Evolutionary conservation across 176 grass and related monocot species (phyloP), one percentile per base, ranked within the genome.

Genomic region (Oryza punctata): DNA sequence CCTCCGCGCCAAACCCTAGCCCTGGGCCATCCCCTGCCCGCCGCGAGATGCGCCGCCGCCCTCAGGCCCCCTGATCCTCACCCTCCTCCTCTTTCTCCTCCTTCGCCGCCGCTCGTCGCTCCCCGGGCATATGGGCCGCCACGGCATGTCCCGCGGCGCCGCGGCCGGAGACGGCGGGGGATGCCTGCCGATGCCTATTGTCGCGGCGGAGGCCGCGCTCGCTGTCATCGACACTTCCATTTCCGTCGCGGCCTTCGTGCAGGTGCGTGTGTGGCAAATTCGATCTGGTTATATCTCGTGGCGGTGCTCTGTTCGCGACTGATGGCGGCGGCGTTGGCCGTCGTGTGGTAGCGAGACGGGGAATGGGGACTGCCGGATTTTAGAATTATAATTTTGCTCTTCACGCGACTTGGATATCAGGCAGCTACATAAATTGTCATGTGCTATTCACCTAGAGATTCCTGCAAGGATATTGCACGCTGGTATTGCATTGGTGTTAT

Each of bases 181-280:
- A 47, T 94, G 91, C 88, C 91, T 96, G 70, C 91, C 93, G 66
- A 74, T 77, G 61, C 87, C 91, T 32, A 65, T 94, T 32, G 33
- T 88, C 50, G 83, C 84, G 5, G 86, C 91, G 2, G 86, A 92
- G 59, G 12, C 74, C 26, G 83, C 78, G 38, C 93, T 99, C 12
- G 91, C 93, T 63, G 81, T 79, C 24, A 37, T 96, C 73, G 91
- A 96, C 7, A 88, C 82, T 21, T 61, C 78, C 78, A 85, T 99
- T 83, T 84, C 93, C 2, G 64, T 79, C 52, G 84, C 77, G 8
- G 85, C 93, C 83, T 94, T 94, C 86, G 69, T 99, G 79, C 97
- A 99, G 97, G 97, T 99, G 52, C 19, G 52, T 21, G 50, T 21
- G 84, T 14, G 73, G 78, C 78, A 45, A 45, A 81, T 87, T 88